Evolutionary conservation across 345 rosid species (phyloP), one percentile per base, ranked within the genome.

Genomic region (Pistacia vera): DNA sequence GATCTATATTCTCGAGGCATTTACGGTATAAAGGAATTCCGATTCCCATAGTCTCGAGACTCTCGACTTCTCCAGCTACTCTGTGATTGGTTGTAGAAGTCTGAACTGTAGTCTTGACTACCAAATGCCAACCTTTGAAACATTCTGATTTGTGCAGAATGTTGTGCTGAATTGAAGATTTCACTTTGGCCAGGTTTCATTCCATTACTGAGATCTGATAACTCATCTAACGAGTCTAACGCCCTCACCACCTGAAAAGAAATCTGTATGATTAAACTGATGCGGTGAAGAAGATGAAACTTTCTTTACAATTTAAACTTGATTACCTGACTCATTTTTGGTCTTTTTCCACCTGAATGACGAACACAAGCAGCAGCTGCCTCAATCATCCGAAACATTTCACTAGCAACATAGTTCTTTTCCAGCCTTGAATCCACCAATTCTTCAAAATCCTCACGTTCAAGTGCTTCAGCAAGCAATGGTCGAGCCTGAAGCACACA

Each of bases 331-430:
- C 99, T 92, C 99, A 93, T 93, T 75, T 89, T 83, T 8, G 98
- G 99, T 84, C 99, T 89, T 81, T 85, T 96, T 14, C 85, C 71
- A 77, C 90, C 97, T 55, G 97, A 96, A 85, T 96, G 97, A 9
- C 99, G 94, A 13, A 96, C 90, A 20, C 97, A 93, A 38, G 99
- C 99, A 52, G 98, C 98, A 13, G 99, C 99, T 33, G 99, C 98
- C 85, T 93, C 98, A 16, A 92, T 88, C 97, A 96, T 93, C 65
- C 97, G 83, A 67, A 96, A 92, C 95, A 96, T 87, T 86, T 96
- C 98, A 38, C 80, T 75, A 2, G 80, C 83, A 30, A 90, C 77
- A 44, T 90, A 96, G 71, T 90, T 86, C 68, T 82, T 85, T 76
- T 81, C 89, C 71, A 96, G 85, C 86, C 85, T 90, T 3, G 86